Conservation (phyloP, 768 basidiomycete species). For the Sistotremastrum niveocremeum region DNA sequence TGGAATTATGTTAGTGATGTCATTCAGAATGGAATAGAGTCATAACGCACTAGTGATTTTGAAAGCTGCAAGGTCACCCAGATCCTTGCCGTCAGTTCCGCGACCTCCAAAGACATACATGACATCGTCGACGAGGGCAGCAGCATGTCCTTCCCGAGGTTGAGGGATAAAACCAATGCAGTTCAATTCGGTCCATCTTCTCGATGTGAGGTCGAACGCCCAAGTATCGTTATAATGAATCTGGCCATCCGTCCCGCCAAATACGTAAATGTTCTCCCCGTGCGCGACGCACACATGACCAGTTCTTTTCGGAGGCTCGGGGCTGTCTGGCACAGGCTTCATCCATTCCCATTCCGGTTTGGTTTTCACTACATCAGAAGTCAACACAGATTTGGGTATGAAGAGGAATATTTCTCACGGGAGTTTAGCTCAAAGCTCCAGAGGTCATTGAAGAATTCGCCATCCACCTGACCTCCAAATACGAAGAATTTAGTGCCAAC, state of each 20-base stretch:
- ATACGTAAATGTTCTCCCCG: constrained; percentile 65
- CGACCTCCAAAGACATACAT: constrained; percentile 96
- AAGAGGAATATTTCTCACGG: constrained; percentile 35
- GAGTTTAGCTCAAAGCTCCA: constrained; percentile 96
- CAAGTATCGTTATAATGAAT: constrained; percentile 99
- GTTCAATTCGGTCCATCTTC: constrained; percentile 79
- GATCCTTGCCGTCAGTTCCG: constrained; percentile 92
- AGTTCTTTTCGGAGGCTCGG: constrained; percentile 66
- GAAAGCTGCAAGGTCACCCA: constrained; percentile 91
- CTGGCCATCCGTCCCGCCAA: constrained; percentile 96
- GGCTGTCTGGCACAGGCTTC: constrained; percentile 44
- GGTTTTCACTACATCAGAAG: constrained; percentile 49
- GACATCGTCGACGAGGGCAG: constrained; percentile 92
- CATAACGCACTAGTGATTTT: constrained; percentile 79
- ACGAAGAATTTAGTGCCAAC: constrained; percentile 83
- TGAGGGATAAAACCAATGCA: constrained; percentile 97
- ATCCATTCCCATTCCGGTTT: constrained; percentile 72
- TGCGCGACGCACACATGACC: constrained; percentile 82
- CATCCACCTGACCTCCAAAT: constrained; percentile 94
- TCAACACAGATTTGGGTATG: background rate
- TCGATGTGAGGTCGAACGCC: constrained; percentile 74
- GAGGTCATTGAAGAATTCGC: constrained; percentile 86
- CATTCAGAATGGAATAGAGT: background rate
- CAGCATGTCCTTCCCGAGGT: constrained; percentile 91
- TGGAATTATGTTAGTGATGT: constrained; percentile 3